phyloP scores from a whole-genome alignment of 2,329 filamentous ascomycete genomes.

The Penicillium sclerotigenum region DNA sequence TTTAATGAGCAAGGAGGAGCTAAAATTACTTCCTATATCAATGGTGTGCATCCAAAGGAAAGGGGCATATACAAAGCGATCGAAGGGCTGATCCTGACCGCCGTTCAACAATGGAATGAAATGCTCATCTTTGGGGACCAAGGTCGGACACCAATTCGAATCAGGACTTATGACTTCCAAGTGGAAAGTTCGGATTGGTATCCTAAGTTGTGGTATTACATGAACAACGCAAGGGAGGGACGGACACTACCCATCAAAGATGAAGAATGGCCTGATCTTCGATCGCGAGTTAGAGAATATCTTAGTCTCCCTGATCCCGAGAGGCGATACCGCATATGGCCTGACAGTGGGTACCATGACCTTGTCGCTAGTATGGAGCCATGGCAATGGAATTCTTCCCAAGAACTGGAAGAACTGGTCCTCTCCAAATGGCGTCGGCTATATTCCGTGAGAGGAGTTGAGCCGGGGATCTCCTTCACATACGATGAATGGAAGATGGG shows the following conservation, averaged over 20 bases:
- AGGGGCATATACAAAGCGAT: slow-evolving; percentile 3
- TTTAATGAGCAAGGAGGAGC: neutral
- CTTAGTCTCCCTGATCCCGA: slow-evolving; percentile 2
- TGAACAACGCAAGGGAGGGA: neutral
- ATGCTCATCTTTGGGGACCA: slow-evolving; percentile 3
- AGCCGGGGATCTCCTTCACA: slow-evolving; percentile 11
- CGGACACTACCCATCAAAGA: neutral
- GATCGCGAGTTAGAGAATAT: slow-evolving; percentile 6
- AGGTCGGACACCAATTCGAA: slow-evolving; percentile 8
- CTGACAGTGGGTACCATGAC: neutral
- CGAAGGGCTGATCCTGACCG: slow-evolving; percentile 1
- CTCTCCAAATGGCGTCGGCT: neutral
- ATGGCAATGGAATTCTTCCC: neutral
- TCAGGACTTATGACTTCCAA: slow-evolving; percentile 10
- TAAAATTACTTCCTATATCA: slow-evolving; percentile 4
- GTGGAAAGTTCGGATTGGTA: neutral
- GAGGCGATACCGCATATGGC: slow-evolving; percentile 1
- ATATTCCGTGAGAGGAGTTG: slow-evolving; percentile 1
- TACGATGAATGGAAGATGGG: slow-evolving; percentile 10
- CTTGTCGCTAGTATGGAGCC: slow-evolving; percentile 1
- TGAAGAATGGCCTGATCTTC: slow-evolving; percentile 1
- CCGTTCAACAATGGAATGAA: slow-evolving; percentile 3
- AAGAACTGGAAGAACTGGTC: neutral
- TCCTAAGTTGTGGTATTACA: neutral
- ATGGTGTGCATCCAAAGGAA: slow-evolving; percentile 5